Base-by-base conservation (phyloP, 2,329 filamentous ascomycete genomes). In the Raffaelea ambrosiae region DNA sequence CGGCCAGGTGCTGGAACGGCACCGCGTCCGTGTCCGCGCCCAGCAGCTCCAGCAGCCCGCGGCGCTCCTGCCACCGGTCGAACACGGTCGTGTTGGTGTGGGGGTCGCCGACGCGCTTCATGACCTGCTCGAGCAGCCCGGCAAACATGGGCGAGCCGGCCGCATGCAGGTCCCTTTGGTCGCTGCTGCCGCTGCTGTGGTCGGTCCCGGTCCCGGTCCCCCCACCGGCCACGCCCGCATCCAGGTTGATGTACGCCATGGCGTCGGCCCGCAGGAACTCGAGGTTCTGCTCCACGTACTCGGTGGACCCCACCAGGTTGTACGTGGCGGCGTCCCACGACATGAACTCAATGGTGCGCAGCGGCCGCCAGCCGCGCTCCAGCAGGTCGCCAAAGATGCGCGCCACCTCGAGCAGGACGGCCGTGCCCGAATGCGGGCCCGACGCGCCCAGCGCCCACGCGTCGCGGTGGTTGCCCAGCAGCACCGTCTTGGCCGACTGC, bases 301-400 rank as follows among this genome's bases (percentile, higher is more conserved):
- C 93, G 2, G 93, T 97, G 11, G 88, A 95, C 9, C 93, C 93
- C 49, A 95, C 86, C 41, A 93, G 70, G 64, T 96, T 96, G 69
- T 95, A 97, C 64, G 91, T 88, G 56, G 84, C 84, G 4, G 80
- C 93, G 63, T 98, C 93, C 93, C 93, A 98, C 31, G 88, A 95
- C 60, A 90, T 89, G 64, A 98, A 97, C 63, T 95, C 86, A 54
- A 98, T 95, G 3, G 88, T 94, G n/a, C 93, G 84, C 16, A 95
- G 72, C 1, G 93, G 93, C 22, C 86, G 78, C 93, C 93, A 98
- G 46, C 90, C 91, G 49, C 81, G 78, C 16, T 73, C 66, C 20
- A 83, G 73, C 16, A 97, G 76, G 53, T 88, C 81, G 38, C 89
- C 88, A 58, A 98, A 87, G 43, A 95, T 81, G 40, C 86, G 82